Base-by-base conservation (phyloP, 768 basidiomycete genomes). In the Gelatoporia subvermispora region DNA sequence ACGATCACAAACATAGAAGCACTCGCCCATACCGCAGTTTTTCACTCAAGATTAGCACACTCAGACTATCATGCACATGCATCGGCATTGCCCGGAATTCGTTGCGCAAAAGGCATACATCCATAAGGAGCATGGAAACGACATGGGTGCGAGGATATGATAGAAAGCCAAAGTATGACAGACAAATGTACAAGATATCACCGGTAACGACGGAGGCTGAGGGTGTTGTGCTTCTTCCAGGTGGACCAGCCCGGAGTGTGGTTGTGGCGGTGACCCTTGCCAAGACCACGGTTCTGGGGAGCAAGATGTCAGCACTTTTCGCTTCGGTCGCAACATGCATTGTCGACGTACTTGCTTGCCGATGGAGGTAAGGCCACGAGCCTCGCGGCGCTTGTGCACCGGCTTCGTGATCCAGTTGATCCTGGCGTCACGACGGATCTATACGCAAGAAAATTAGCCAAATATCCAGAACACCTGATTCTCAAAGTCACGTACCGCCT, bases 331-430 rank as follows among this genome's bases (percentile, higher is more conserved):
- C 41, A 17, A 49, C 31, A 47, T 48, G 22, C 11, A 13, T 31
- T n/a, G 21, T 31, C 20, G 21, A 68, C 75, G 21, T n/a, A 86
- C 90, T 78, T 92, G 83, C 74, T 98, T 98, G 62, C 96, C 96
- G 53, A 89, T 82, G 65, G 88, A 85, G 66, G 96, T 99, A 60
- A 99, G 91, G 55, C 96, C 96, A 69, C 96, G 93, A 60, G 91
- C 82, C 71, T 99, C 96, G 64, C 96, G 85, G 65, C 88, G 91
- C 75, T 97, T 99, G 86, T 99, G 96, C 42, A 98, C 95, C 24
- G 96, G 88, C 69, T 94, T 93, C 65, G 79, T 74, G 73, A 99
- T 99, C 96, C 95, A 99, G 85, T 90, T 98, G 77, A 99, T 97
- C 64, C 91, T 83, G 56, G 96, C 76, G 68, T 99, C 94, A 56